Evolutionary conservation across 176 grass and related monocot species (phyloP).

Genomic region (Lolium perenne): DNA sequence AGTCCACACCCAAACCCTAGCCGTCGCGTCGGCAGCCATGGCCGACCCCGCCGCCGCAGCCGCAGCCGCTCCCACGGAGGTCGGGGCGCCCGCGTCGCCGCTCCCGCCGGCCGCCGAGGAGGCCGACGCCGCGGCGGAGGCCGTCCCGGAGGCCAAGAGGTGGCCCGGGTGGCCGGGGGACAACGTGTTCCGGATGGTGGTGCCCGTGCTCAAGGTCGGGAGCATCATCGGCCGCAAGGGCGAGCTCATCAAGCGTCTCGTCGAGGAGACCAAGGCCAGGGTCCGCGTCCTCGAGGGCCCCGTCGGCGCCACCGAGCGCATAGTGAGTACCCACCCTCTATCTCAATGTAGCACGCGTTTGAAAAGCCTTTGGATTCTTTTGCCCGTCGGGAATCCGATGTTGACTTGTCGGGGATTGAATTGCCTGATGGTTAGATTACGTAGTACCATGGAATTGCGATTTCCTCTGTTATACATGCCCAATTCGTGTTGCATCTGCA

Average conservation of each 20-base stretch:
- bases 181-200: constrained; percentile 81
- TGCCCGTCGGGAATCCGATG: not conserved
- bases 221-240: constrained; percentile 97
- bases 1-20: constrained; percentile 61
- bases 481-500: not conserved
- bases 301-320: constrained; percentile 74
- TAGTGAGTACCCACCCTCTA: constrained; percentile 57
- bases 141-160: constrained; percentile 54
- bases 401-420: not conserved
- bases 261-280: constrained; percentile 90
- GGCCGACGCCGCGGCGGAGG: not conserved
- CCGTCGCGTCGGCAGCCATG: constrained; percentile 40
- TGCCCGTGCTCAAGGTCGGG: constrained; percentile 84
- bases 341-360: not conserved
- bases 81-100: not conserved
- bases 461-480: not conserved
- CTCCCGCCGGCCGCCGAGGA: not conserved
- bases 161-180: constrained; percentile 98
- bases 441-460: not conserved
- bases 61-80: constrained; percentile 14
- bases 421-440: not conserved
- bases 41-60: constrained; percentile 38
- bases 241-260: constrained; percentile 87
- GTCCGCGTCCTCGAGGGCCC: constrained; percentile 85
- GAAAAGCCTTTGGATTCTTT: not conserved